Evolutionary conservation across 2,329 filamentous ascomycete species (phyloP).

Genomic region (Sarocladiaceae sp.): DNA sequence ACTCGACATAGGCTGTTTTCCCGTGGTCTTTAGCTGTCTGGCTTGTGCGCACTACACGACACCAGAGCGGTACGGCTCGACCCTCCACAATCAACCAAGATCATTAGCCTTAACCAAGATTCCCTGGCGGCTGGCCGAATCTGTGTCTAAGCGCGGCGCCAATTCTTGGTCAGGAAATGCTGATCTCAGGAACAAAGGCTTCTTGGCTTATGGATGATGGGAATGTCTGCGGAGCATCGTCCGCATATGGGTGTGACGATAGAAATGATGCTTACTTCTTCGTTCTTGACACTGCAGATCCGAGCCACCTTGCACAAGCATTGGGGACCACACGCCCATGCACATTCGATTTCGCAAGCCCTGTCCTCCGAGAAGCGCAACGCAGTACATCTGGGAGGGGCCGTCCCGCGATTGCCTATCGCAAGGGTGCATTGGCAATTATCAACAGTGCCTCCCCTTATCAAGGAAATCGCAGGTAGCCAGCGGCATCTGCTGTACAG

Average conservation of each 20-base stretch:
- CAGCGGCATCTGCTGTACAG: too few relatives aligned
- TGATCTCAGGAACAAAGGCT: not conserved
- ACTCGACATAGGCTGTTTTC: too few relatives aligned
- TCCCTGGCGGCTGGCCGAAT: not conserved
- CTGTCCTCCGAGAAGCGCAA: not conserved
- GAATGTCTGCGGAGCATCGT: not conserved
- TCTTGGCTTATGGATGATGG: too few relatives aligned
- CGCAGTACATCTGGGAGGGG: not conserved
- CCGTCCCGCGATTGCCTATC: not conserved
- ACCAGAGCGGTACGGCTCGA: conserved; percentile 5
- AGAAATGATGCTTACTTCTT: not conserved
- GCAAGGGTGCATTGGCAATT: not conserved
- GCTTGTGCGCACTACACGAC: too few relatives aligned
- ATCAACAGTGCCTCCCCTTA: not conserved
- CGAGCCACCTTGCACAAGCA: too few relatives aligned
- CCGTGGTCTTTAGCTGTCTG: too few relatives aligned
- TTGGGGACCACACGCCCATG: too few relatives aligned
- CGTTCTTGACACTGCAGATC: not conserved
- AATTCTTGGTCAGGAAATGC: not conserved
- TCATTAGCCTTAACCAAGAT: conserved; percentile 5
- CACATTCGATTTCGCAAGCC: not conserved
- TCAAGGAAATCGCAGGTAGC: not conserved
- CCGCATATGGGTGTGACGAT: too few relatives aligned
- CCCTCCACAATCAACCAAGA: not conserved
- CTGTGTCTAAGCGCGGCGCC: not conserved